Evolutionary conservation across 352 stramenopile species (phyloP).

Genomic region (Phytophthora megakarya): DNA sequence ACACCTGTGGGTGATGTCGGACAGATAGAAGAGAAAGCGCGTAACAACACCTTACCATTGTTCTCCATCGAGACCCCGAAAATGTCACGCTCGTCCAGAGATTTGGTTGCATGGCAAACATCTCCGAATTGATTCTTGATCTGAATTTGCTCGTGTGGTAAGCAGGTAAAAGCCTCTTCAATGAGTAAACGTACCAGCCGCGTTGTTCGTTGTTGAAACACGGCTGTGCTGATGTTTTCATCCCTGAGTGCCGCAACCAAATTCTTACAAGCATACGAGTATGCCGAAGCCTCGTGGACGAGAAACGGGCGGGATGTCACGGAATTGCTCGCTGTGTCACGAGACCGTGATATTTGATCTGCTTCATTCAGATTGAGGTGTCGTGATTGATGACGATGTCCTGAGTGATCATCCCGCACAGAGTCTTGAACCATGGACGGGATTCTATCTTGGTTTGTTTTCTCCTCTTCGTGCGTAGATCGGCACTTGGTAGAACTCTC

Average conservation of each 20-base stretch:
- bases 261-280: conserved; percentile 41
- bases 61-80: conserved; percentile 36
- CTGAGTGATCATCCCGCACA: background rate
- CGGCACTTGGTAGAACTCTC: background rate
- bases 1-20: conserved; percentile 29
- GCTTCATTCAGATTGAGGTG: conserved; percentile 2
- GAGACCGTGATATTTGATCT: background rate
- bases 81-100: conserved; percentile 34
- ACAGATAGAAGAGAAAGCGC: conserved; percentile 34
- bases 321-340: background rate
- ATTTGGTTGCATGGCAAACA: conserved; percentile 23
- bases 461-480: background rate
- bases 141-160: conserved; percentile 34
- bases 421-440: background rate
- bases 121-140: conserved; percentile 37
- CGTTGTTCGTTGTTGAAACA: conserved; percentile 38
- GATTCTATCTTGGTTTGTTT: background rate
- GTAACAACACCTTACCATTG: conserved; percentile 30
- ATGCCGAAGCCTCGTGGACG: conserved; percentile 42
- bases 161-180: conserved; percentile 42
- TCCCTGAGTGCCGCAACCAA: conserved; percentile 39
- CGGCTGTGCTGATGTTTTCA: conserved; percentile 20
- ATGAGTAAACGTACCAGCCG: conserved; percentile 44
- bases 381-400: background rate
- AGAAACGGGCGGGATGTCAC: conserved; percentile 22